These are phyloP conservation scores for Balansia obtecta DNA, from an alignment of 2,329 filamentous ascomycete species.

Conservation along the genomic window DNA sequence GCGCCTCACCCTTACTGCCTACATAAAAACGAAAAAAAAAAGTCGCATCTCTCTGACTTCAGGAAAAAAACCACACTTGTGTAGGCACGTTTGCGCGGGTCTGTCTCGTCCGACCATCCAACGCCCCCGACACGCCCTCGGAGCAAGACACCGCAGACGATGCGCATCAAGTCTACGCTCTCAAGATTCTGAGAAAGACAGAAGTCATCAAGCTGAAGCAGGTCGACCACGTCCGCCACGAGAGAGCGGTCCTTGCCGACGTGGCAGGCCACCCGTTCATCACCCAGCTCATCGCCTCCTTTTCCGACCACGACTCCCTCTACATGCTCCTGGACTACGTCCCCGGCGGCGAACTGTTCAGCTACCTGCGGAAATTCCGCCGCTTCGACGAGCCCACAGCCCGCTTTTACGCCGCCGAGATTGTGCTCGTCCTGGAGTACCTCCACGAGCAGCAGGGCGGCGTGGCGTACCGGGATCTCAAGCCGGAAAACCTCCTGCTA, in stretches of 20 bases:
- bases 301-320: slow-evolving; percentile 65
- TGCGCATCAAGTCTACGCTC: slow-evolving; percentile 50
- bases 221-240: slow-evolving; percentile 75
- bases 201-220: slow-evolving; percentile 74
- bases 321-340: slow-evolving; percentile 80
- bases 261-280: slow-evolving; percentile 77
- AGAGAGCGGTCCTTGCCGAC: slow-evolving; percentile 64
- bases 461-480: slow-evolving; percentile 70
- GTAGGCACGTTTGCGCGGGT: slow-evolving; percentile 71
- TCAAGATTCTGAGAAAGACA: slow-evolving; percentile 66
- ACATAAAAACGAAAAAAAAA: too few relatives aligned
- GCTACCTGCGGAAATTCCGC: slow-evolving; percentile 63
- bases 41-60: background rate
- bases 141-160: slow-evolving; percentile 18
- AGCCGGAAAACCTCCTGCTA: slow-evolving; percentile 71
- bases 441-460: slow-evolving; percentile 67
- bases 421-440: slow-evolving; percentile 69
- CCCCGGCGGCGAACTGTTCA: slow-evolving; percentile 75
- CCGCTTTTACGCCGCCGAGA: slow-evolving; percentile 75
- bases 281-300: slow-evolving; percentile 64
- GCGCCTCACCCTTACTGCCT: too few relatives aligned
- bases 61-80: background rate
- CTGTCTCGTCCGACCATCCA: slow-evolving; percentile 58
- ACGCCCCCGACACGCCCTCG: slow-evolving; percentile 24
- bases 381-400: slow-evolving; percentile 69